Conservation (phyloP, 768 basidiomycete species). For the Tremella fuciformis region DNA sequence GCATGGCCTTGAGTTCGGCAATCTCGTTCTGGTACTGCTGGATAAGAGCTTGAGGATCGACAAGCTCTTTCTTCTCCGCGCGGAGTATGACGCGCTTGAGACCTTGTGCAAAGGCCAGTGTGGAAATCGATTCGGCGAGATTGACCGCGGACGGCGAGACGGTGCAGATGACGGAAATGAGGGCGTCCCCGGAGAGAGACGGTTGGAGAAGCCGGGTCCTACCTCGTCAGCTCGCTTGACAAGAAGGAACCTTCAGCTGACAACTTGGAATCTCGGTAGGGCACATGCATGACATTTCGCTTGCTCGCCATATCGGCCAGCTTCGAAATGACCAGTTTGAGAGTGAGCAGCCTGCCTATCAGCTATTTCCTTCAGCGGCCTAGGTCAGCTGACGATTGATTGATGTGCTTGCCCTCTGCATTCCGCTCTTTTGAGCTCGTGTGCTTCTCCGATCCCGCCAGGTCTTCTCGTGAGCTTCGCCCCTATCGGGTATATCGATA, state of each 20-base stretch:
- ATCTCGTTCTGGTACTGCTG: slow-evolving; percentile 94
- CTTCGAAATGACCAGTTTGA: slow-evolving; percentile 88
- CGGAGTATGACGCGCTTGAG: slow-evolving; percentile 85
- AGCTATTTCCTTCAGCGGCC: slow-evolving; percentile 4
- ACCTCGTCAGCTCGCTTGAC: slow-evolving; percentile 3
- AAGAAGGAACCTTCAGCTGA: slow-evolving; percentile 17
- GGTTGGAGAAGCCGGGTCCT: slow-evolving; percentile 86
- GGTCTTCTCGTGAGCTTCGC: slow-evolving; percentile 54
- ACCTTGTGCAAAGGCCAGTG: slow-evolving; percentile 83
- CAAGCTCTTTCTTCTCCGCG: slow-evolving; percentile 88
- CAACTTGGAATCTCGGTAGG: slow-evolving; percentile 92
- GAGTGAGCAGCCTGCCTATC: slow-evolving; percentile 69
- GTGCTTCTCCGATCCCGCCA: slow-evolving; percentile 94
- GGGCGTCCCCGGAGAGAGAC: slow-evolving; percentile 88
- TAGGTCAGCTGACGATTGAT: slow-evolving; percentile 55
- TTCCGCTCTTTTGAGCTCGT: slow-evolving; percentile 93
- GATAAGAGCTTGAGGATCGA: slow-evolving; percentile 88
- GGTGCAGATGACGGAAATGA: slow-evolving; percentile 94
- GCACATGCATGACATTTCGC: slow-evolving; percentile 69
- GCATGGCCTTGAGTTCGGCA: slow-evolving; percentile 71
- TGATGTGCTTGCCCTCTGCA: slow-evolving; percentile 96
- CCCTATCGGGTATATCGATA: too few relatives aligned
- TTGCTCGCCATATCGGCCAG: slow-evolving; percentile 74
- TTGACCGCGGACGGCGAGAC: slow-evolving; percentile 80
- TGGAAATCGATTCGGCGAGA: slow-evolving; percentile 79